phyloP scores from a whole-genome alignment of 495 filamentous ascomycete species.

The Xylaria palmicola region DNA sequence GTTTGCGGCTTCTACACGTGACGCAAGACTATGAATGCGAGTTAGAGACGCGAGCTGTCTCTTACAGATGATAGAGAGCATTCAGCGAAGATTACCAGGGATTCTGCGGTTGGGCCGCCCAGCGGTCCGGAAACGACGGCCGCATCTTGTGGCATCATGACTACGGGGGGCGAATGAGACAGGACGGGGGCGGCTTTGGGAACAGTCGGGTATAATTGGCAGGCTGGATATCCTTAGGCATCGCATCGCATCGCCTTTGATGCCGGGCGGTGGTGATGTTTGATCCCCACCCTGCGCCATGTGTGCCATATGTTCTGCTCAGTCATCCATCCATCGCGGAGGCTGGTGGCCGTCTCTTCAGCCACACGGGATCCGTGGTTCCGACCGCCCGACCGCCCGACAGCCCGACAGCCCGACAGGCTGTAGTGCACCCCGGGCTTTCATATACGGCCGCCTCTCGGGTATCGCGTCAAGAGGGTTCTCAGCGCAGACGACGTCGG shows the following conservation, averaged over 20 bases:
- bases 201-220: not conserved
- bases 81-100: slow-evolving; percentile 21
- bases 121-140: slow-evolving; percentile 7
- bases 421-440: too few species aligned
- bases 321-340: too few species aligned
- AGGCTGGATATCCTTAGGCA: not conserved
- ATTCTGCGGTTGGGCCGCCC: slow-evolving; percentile 19
- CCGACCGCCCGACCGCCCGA: not conserved
- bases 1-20: slow-evolving; percentile 59
- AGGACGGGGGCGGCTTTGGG: not conserved
- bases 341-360: not conserved
- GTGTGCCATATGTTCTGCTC: not conserved
- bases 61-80: slow-evolving; percentile 3
- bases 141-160: slow-evolving; percentile 25
- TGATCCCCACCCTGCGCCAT: not conserved
- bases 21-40: slow-evolving; percentile 24
- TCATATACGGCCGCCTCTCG: too few species aligned
- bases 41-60: slow-evolving; percentile 11
- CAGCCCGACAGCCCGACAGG: not conserved
- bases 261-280: not conserved
- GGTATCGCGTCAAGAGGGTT: too few species aligned
- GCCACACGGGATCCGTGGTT: slow-evolving; percentile 3
- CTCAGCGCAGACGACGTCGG: too few species aligned
- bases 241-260: not conserved
- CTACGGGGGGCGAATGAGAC: not conserved